Evolutionary conservation across 2,329 filamentous ascomycete genomes (phyloP), one percentile per base, ranked within the genome.

Genomic region (Penicillium brasilianum): DNA sequence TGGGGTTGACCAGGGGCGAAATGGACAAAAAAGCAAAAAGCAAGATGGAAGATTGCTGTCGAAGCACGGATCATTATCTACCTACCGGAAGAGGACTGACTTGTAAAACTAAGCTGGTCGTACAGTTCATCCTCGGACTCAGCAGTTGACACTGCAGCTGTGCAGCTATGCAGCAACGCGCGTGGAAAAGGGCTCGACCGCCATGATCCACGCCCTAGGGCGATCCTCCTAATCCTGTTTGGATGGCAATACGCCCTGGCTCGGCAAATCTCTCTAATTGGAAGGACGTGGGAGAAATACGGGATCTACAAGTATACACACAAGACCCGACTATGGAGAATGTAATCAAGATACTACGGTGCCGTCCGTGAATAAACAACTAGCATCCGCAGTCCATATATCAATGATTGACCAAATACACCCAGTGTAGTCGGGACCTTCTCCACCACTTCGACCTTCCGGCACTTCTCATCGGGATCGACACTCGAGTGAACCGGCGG

Each of bases 381-480:
- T n/a, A 28, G 25, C 25, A 28, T 28, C 3, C 25, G 25, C 3
- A 28, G 25, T 28, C 25, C 25, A 28, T 28, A 6, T 28, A 28
- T n/a, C n/a, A n/a, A n/a, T n/a, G n/a, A n/a, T n/a, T n/a, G n/a
- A n/a, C n/a, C n/a, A n/a, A n/a, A n/a, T n/a, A n/a, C n/a, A n/a
- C n/a, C n/a, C n/a, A n/a, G n/a, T n/a, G n/a, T n/a, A n/a, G n/a
- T n/a, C n/a, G n/a, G n/a, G 25, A 28, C 25, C 49, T 16, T 39
- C 49, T 37, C 49, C 49, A 36, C 32, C 14, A 3, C 7, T 39
- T 34, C 30, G 20, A 18, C 52, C 51, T n/a, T n/a, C 51, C 63
- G 64, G 64, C 64, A 66, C 39, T 66, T 63, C 44, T 39, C 10
- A 9, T 63, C 62, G 60, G 60, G 64, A 66, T 66, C 64, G 64